Evolutionary conservation across 495 filamentous ascomycete genomes (phyloP).

Genomic region (Xylaria grammica): DNA sequence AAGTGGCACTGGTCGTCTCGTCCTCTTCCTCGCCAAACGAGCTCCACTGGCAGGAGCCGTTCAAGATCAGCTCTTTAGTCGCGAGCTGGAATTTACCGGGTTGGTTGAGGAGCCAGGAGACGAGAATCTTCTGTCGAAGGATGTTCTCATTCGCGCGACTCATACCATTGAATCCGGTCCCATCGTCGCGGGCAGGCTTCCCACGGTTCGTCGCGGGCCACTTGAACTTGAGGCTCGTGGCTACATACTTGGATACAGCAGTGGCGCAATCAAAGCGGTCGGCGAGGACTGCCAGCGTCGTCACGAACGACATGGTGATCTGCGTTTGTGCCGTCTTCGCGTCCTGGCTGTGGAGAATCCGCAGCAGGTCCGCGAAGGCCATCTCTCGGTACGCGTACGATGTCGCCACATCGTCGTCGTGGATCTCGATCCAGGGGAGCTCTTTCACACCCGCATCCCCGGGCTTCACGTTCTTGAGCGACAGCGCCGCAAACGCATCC

Average conservation of each 20-base stretch:
- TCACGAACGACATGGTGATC: conserved; percentile 57
- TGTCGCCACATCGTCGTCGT: conserved; percentile 65
- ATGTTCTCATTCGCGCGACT: conserved; percentile 55
- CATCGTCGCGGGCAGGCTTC: conserved; percentile 45
- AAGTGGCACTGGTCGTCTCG: conserved; percentile 49
- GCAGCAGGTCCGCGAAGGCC: conserved; percentile 62
- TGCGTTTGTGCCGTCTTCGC: conserved; percentile 41
- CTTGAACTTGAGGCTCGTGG: conserved; percentile 43
- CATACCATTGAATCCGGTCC: conserved; percentile 28
- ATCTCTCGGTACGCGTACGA: conserved; percentile 52
- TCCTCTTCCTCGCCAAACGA: conserved; percentile 48
- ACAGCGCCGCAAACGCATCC: conserved; percentile 47
- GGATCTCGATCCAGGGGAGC: conserved; percentile 60
- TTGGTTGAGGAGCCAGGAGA: conserved; percentile 63
- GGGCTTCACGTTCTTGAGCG: conserved; percentile 47
- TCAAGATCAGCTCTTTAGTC: conserved; percentile 66
- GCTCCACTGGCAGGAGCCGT: conserved; percentile 69
- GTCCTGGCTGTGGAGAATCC: conserved; percentile 58
- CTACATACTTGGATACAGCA: conserved; percentile 53
- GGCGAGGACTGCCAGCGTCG: conserved; percentile 68
- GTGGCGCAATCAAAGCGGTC: conserved; percentile 66
- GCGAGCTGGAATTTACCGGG: conserved; percentile 55
- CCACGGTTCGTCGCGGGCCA: conserved; percentile 48
- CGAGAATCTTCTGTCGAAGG: conserved; percentile 66
- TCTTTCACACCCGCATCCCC: conserved; percentile 49